Conservation (phyloP, 108 stramenopile species). For the Cyclotella choctawhatcheeana region DNA sequence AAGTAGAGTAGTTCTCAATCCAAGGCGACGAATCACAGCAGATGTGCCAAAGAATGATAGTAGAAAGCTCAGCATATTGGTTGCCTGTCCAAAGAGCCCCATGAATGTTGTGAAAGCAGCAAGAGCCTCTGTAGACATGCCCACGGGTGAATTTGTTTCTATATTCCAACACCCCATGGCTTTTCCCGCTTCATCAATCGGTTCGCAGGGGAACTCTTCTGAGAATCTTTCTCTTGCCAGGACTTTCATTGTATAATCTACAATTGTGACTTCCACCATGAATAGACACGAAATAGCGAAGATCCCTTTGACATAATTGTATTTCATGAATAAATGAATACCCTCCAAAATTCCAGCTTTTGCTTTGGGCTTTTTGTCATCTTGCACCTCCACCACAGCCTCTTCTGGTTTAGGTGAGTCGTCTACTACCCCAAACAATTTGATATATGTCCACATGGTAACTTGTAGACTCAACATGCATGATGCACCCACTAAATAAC, state of each 20-base stretch:
- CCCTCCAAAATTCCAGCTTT: conserved; percentile 93
- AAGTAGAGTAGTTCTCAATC: conserved; percentile 87
- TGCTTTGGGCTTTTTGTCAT: conserved; percentile 61
- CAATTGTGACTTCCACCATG: conserved; percentile 98
- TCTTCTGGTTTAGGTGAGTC: conserved; percentile 28
- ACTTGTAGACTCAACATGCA: conserved; percentile 87
- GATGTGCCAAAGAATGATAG: conserved; percentile 95
- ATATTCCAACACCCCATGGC: conserved; percentile 77
- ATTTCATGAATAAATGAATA: conserved; percentile 84
- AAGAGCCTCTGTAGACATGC: conserved; percentile 76
- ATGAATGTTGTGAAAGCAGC: conserved; percentile 93
- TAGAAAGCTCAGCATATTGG: conserved; percentile 91
- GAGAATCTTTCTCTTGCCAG: conserved; percentile 90
- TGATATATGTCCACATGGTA: conserved; percentile 92
- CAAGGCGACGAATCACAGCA: conserved; percentile 94
- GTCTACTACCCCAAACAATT: conserved; percentile 68
- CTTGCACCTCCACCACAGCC: conserved; percentile 50
- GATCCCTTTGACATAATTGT: conserved; percentile 98
- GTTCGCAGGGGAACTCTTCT: conserved; percentile 79
- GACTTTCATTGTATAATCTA: conserved; percentile 97
- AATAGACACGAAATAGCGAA: conserved; percentile 96
- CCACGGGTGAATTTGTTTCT: conserved; percentile 64
- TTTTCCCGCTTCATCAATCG: conserved; percentile 48
- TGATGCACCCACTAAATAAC: conserved; percentile 83
- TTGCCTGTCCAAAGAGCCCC: conserved; percentile 96